Base-by-base conservation (phyloP, 2,329 filamentous ascomycete genomes). In the Cadophora gregata region DNA sequence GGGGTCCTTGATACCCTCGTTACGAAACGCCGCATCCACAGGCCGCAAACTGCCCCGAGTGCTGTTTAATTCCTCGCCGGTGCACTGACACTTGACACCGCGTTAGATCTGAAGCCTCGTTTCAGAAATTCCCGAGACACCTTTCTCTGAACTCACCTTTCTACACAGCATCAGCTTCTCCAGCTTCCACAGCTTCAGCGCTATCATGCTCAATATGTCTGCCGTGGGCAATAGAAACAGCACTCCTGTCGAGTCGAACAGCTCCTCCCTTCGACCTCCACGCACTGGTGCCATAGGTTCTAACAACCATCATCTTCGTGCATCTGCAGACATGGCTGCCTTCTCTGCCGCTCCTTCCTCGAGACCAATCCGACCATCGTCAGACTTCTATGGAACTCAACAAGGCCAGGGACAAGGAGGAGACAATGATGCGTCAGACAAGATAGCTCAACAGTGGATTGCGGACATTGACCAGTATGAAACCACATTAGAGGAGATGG, bases 391-490 rank as follows among this genome's bases (percentile, higher is more conserved):
- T 79, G 94, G 92, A 71, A 81, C 86, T 51, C 88, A 92, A 75
- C 86, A 90, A 78, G 85, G 85, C 70, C 89, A 88, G 75, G 86
- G 84, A 74, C 90, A 92, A 68, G 86, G 84, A 72, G 88, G 86
- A 73, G 94, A 97, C 64, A 80, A 82, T 70, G 96, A 98, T 79
- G 88, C 91, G 10, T 90, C 96, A 79, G 96, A 98, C 79, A 95
- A 94, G 80, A 92, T 95, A 71, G 93, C 95, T 60, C 94, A 97
- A 82, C 94, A 99, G 80, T 99, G 96, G 96, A 95, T 99, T 75
- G 93, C 95, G 64, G 96, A 99, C 76, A 98, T 99, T 73, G 96
- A 99, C 78, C 95, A 98, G 79, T 97, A 97, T 76, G 96, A 99
- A 84, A 97, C 90, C n/a, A 99, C 96, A 1, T 81, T 99, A 76